Evolutionary conservation across 768 basidiomycete species (phyloP).

Genomic region (Serendipita sp.): DNA sequence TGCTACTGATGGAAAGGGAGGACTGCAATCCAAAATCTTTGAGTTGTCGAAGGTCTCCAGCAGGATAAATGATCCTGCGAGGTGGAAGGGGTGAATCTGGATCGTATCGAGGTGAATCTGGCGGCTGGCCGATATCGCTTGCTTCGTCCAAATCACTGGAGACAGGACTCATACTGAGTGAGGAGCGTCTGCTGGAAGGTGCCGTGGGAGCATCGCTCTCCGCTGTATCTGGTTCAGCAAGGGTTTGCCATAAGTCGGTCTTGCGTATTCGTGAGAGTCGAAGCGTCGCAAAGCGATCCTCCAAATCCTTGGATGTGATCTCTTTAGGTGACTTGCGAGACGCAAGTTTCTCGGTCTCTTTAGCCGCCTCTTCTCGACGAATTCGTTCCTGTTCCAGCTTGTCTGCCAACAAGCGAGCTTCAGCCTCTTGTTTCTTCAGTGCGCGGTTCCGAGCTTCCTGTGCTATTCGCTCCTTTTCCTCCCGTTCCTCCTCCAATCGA

Average conservation of each 20-base stretch:
- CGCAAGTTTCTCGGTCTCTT: not conserved
- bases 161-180: not conserved
- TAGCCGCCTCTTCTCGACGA: not conserved
- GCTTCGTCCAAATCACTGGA: slow-evolving; percentile 7
- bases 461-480: not conserved
- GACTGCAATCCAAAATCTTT: not conserved
- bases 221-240: not conserved
- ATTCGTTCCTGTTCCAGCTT: not conserved
- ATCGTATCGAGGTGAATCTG: slow-evolving; percentile 3
- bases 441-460: not conserved
- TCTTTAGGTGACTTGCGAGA: not conserved
- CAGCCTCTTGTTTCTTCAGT: not conserved
- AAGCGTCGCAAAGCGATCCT: slow-evolving; percentile 2
- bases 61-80: not conserved
- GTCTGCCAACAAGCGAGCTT: not conserved
- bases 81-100: not conserved
- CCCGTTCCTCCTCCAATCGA: not conserved
- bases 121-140: slow-evolving; percentile 3
- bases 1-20: not conserved
- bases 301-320: slow-evolving; percentile 1
- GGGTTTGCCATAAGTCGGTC: not conserved
- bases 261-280: not conserved
- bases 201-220: slow-evolving; percentile 1
- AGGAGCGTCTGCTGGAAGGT: not conserved
- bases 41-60: slow-evolving; percentile 1